Evolutionary conservation across 345 rosid genomes (phyloP).

Genomic region (Sapria himalayana): DNA sequence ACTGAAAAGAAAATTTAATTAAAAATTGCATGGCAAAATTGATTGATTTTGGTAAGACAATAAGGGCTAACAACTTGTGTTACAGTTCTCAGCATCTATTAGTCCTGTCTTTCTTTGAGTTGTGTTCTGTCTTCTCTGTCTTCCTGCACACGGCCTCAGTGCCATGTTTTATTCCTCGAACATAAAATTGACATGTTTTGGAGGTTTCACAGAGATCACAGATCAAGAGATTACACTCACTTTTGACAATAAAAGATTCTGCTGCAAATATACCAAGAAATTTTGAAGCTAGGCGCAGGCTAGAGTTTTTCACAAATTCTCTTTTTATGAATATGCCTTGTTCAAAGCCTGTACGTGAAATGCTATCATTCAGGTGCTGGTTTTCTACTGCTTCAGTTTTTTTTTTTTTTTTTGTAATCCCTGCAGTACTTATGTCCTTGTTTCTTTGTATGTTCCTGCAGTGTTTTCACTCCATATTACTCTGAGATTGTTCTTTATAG

Average conservation of each 20-base stretch:
- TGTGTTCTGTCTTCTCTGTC: constrained; percentile 4
- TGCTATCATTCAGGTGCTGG: constrained; percentile 66
- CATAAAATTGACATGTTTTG: constrained; percentile 9
- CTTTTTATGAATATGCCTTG: constrained; percentile 79
- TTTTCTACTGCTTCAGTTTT: constrained; percentile 2
- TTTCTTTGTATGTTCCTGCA: constrained; percentile 22
- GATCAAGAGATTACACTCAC: constrained; percentile 61
- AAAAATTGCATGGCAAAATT: too few relatives aligned
- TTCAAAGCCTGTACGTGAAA: constrained; percentile 55
- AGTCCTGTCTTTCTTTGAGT: too few relatives aligned
- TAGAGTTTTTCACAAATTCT: constrained; percentile 80
- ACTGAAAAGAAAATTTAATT: too few relatives aligned
- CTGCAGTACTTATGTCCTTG: constrained; percentile 7
- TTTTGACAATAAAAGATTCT: constrained; percentile 80
- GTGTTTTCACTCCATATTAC: constrained; percentile 95
- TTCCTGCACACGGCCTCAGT: constrained; percentile 7
- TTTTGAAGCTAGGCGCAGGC: constrained; percentile 86
- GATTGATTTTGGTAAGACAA: too few relatives aligned
- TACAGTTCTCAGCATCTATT: too few relatives aligned
- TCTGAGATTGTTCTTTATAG: constrained; percentile 93
- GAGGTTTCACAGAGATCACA: constrained; percentile 36
- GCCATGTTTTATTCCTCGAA: constrained; percentile 3
- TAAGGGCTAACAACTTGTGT: too few relatives aligned
- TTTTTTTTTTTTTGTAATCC: constrained; percentile 1
- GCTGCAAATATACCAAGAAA: constrained; percentile 74